Percentiles rank a stretch among this genome's conserved stretches.
These are phyloP conservation scores for Quercus agrifolia DNA, from an alignment of 306 rosid genomes.

Conservation along the genomic window DNA sequence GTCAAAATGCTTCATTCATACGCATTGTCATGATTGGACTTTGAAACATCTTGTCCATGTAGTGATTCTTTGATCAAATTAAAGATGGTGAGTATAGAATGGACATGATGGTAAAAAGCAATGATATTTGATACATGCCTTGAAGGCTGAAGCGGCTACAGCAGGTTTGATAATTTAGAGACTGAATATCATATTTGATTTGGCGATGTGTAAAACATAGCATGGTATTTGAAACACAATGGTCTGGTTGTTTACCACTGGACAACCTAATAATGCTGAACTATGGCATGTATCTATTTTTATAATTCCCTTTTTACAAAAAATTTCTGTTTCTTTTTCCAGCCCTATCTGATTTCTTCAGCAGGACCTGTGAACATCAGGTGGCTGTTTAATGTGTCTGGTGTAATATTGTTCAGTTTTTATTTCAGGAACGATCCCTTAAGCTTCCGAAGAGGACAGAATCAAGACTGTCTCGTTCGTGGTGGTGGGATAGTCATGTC, in stretches of 20 bases:
- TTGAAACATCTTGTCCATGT: background rate
- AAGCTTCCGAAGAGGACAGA: constrained; percentile 61
- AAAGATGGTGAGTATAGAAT: background rate
- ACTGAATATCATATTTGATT: background rate
- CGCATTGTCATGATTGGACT: too few relatives aligned
- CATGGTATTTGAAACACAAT: too few relatives aligned
- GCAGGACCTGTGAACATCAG: background rate
- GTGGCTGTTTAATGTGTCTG: background rate
- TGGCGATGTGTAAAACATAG: too few relatives aligned
- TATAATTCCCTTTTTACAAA: background rate
- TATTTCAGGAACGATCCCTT: constrained; percentile 36
- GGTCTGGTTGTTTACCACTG: too few relatives aligned
- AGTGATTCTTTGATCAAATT: background rate
- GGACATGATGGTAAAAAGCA: too few relatives aligned
- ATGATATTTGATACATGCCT: too few relatives aligned
- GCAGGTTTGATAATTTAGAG: background rate
- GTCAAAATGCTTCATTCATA: background rate
- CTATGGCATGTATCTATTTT: background rate
- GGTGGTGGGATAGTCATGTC: constrained; percentile 98
- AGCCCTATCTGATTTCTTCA: background rate
- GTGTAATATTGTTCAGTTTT: background rate
- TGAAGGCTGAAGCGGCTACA: too few relatives aligned
- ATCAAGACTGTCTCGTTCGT: constrained; percentile 69
- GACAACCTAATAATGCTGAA: too few relatives aligned
- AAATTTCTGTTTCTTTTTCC: background rate